Conservation (phyloP, 1,284 basidiomycete species). For the Sphagnurus paluster region DNA sequence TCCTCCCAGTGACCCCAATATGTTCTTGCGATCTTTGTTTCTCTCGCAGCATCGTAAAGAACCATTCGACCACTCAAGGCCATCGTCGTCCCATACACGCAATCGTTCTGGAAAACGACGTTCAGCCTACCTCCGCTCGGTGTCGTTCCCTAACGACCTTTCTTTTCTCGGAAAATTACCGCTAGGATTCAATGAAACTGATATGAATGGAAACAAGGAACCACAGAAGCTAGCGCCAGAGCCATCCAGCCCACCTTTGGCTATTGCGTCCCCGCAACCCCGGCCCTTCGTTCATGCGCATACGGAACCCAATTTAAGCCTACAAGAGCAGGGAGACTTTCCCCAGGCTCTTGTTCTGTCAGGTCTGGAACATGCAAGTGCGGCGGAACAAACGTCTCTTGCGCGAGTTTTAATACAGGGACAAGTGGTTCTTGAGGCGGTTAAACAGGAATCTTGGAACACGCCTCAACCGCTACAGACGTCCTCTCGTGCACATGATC, state of each 20-base stretch:
- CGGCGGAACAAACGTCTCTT: conserved; percentile 60
- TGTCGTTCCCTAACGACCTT: conserved; percentile 31
- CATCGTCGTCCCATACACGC: conserved; percentile 24
- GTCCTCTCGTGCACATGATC: conserved; percentile 3
- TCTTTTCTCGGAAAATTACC: conserved; percentile 6
- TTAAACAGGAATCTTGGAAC: conserved; percentile 1
- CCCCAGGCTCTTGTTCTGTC: conserved; percentile 69
- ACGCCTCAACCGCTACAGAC: neutral
- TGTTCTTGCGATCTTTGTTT: conserved; percentile 59
- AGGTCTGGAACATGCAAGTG: conserved; percentile 61
- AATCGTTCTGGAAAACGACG: conserved; percentile 26
- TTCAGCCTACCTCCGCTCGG: conserved; percentile 27
- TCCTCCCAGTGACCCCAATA: conserved; percentile 27
- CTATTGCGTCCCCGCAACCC: conserved; percentile 14
- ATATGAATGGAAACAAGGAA: conserved; percentile 3
- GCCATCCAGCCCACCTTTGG: conserved; percentile 1
- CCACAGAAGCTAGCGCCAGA: conserved; percentile 6
- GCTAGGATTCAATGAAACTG: conserved; percentile 1
- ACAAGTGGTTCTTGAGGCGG: conserved; percentile 48
- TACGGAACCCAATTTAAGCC: conserved; percentile 26
- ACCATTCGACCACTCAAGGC: conserved; percentile 15
- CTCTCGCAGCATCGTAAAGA: conserved; percentile 28
- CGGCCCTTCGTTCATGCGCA: conserved; percentile 30
- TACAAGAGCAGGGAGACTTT: conserved; percentile 30
- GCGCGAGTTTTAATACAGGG: conserved; percentile 52